Base-by-base conservation (phyloP, 1,284 basidiomycete species). In the Puccinia horiana region DNA sequence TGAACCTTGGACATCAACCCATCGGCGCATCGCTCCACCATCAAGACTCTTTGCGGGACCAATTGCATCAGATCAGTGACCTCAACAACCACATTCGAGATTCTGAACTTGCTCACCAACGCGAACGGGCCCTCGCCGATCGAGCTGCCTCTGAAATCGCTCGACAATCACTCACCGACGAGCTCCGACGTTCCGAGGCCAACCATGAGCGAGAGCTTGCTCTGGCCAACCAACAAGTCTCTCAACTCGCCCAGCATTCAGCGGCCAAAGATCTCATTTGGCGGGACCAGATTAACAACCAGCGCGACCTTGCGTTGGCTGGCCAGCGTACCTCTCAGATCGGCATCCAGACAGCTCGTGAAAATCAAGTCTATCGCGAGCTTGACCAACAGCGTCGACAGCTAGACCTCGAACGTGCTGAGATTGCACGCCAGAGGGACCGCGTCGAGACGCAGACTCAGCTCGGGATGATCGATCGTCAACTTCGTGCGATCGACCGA, bases 361-460 rank as follows among this genome's bases (percentile, higher is more conserved):
- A 76, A 29, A 42, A 58, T n/a, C 56, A 76, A 8, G 44, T 76
- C 20, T 76, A 58, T 40, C 74, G 42, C 9, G 56, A 79, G 1
- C 52, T 79, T 12, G 65, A 79, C n/a, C 12, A 44, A 8, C 65
- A 54, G 32, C 44, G 65, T 12, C 63, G 20, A 11, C 29, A 69
- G n/a, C 65, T 79, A 5, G 76, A 79, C 32, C 44, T 49, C 26
- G 44, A 79, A 29, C 76, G 49, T n/a, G 49, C 65, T 32, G 35
- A 54, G 26, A n/a, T 56, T 18, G 40, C 61, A 2, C 63, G 65
- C 44, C 63, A 67, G 37, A 23, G 40, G 37, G 49, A 69, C 37
- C 42, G 40, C 20, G n/a, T 70, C 1, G 63, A 79, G 9, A 63
- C 47, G 14, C 44, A 67, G 67, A 26, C 49, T 54, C 63, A 69